Conservation (phyloP, 805 yeast species). For the Cyberlindnera meyerae region DNA sequence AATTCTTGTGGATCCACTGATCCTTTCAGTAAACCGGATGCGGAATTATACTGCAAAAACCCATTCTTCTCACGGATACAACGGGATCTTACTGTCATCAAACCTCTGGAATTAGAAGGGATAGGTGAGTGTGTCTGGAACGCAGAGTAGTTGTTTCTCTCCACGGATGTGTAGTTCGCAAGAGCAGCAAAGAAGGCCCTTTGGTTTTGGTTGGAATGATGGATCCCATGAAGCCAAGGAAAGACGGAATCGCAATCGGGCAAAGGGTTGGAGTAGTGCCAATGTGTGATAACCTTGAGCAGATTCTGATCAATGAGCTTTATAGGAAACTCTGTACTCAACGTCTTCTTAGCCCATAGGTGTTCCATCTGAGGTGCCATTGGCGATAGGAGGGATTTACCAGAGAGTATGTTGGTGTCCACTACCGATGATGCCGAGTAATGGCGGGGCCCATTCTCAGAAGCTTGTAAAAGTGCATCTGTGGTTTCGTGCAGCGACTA, state of each 20-base stretch:
- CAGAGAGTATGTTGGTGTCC: slow-evolving; percentile 5
- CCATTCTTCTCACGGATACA: slow-evolving; percentile 24
- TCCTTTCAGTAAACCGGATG: slow-evolving; percentile 47
- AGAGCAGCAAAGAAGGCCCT: slow-evolving; percentile 20
- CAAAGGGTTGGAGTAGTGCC: slow-evolving; percentile 30
- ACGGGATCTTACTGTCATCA: slow-evolving; percentile 25
- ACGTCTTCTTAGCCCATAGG: slow-evolving; percentile 14
- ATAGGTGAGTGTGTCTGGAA: slow-evolving; percentile 20
- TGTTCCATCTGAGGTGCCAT: slow-evolving; percentile 18
- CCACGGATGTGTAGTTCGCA: slow-evolving; percentile 20
- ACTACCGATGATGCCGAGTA: slow-evolving; percentile 12
- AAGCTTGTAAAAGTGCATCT: slow-evolving; percentile 6
- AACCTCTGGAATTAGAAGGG: slow-evolving; percentile 19
- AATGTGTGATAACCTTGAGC: slow-evolving; percentile 15
- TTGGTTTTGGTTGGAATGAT: slow-evolving; percentile 25
- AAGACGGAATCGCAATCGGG: slow-evolving; percentile 70
- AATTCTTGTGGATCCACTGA: slow-evolving; percentile 51
- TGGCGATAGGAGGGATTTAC: slow-evolving; percentile 15
- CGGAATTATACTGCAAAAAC: slow-evolving; percentile 2
- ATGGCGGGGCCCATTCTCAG: slow-evolving; percentile 8
- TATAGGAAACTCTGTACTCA: slow-evolving; percentile 18
- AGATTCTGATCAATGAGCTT: slow-evolving; percentile 19
- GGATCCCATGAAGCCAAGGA: slow-evolving; percentile 83
- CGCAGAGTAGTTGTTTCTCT: slow-evolving; percentile 19
- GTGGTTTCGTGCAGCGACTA: slow-evolving; percentile 2